A percentile compares a stretch with the other conserved stretches of the same genome.
Conservation (phyloP, 1,284 basidiomycete species). For the Papiliotrema terrestris region DNA sequence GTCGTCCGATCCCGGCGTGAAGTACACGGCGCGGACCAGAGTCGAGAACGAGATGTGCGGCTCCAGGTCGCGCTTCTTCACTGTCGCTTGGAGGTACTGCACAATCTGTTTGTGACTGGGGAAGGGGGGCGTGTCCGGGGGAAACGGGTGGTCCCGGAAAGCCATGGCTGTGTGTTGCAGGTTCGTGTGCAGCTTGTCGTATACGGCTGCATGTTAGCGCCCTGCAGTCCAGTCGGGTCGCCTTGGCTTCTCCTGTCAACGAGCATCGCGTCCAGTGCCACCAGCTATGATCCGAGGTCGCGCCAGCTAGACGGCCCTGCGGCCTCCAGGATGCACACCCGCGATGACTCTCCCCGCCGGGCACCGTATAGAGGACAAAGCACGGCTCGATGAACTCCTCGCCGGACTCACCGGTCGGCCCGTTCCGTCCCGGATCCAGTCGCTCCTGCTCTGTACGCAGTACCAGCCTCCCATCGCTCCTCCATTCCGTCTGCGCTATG, state of each 20-base stretch:
- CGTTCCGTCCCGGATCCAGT: constrained; percentile 5
- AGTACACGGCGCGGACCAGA: constrained; percentile 11
- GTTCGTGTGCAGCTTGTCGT: background rate
- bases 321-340: no score
- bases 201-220: constrained; percentile 12
- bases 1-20: constrained; percentile 5
- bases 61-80: background rate
- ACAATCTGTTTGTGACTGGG: constrained; percentile 16
- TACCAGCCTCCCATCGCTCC: constrained; percentile 7
- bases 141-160: constrained; percentile 17
- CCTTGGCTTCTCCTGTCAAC: no score
- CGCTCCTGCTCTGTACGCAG: constrained; percentile 10
- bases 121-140: constrained; percentile 14
- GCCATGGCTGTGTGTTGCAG: constrained; percentile 14
- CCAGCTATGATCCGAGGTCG: no score
- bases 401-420: constrained; percentile 14
- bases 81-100: constrained; percentile 15
- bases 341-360: no score
- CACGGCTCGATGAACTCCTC: no score
- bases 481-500: constrained; percentile 9
- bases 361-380: no score
- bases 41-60: constrained; percentile 4
- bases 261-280: no score
- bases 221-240: no score
- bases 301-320: no score